These are phyloP conservation scores for Geotrichum macrosporum DNA, from an alignment of 1,139 yeast species.

Conservation along the genomic window DNA sequence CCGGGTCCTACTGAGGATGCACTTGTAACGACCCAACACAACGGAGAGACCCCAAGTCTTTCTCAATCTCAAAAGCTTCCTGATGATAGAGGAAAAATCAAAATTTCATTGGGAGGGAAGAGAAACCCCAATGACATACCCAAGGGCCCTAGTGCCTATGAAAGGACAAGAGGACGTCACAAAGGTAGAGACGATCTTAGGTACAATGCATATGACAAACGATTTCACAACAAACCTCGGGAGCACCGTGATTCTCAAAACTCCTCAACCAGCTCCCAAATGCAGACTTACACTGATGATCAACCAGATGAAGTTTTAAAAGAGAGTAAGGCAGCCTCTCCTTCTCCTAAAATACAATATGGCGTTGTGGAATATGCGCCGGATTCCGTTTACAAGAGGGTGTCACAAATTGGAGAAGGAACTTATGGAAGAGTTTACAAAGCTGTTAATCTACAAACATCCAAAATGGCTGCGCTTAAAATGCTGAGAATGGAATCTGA, in stretches of 20 bases:
- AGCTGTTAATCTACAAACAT: conserved; percentile 65
- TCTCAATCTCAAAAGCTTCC: conserved; percentile 10
- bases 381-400: conserved; percentile 40
- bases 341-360: conserved; percentile 5
- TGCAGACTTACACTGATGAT: conserved; percentile 10
- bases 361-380: conserved; percentile 20
- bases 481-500: conserved; percentile 78
- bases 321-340: not conserved
- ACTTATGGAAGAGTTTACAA: conserved; percentile 80
- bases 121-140: conserved; percentile 12
- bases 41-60: not conserved
- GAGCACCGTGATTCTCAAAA: not conserved
- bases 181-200: conserved; percentile 9
- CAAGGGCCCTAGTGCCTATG: conserved; percentile 15
- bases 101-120: conserved; percentile 10
- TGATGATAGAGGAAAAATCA: conserved; percentile 13
- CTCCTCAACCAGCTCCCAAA: not conserved
- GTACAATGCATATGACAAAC: not conserved
- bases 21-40: not conserved
- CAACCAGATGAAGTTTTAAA: conserved; percentile 7
- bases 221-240: not conserved
- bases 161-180: not conserved
- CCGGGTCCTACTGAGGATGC: not conserved
- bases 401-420: conserved; percentile 70
- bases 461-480: conserved; percentile 75